A percentile compares a stretch with the other conserved stretches of the same genome.
These are phyloP conservation scores for Daldinia bambusicola DNA, from an alignment of 495 filamentous ascomycete genomes.

Conservation along the genomic window DNA sequence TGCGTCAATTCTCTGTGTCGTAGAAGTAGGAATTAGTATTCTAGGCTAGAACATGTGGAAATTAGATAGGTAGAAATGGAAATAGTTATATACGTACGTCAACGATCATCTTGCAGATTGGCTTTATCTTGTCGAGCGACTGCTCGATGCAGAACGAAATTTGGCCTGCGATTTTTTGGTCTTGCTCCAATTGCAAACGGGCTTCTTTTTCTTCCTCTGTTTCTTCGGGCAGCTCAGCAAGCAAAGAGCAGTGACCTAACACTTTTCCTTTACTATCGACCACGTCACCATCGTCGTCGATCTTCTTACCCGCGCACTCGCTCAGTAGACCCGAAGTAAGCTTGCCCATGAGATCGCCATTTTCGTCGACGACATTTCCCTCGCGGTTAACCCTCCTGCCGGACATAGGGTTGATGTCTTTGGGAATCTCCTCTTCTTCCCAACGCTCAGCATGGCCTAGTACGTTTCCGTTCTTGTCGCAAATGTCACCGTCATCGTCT, in stretches of 20 bases:
- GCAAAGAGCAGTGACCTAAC: slow-evolving; percentile 80
- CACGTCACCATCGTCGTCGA: slow-evolving; percentile 88
- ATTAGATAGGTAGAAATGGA: background rate
- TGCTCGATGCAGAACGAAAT: slow-evolving; percentile 79
- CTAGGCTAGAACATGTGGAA: background rate
- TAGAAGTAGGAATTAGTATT: slow-evolving; percentile 8
- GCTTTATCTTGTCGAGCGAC: slow-evolving; percentile 83
- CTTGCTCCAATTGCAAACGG: slow-evolving; percentile 69
- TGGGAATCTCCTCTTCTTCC: slow-evolving; percentile 79
- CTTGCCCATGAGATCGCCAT: slow-evolving; percentile 83
- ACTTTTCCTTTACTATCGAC: slow-evolving; percentile 83
- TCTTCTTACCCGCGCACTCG: slow-evolving; percentile 77
- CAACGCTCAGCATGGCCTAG: slow-evolving; percentile 85
- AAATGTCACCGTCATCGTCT: slow-evolving; percentile 84
- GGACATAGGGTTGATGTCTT: slow-evolving; percentile 67
- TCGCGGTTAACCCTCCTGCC: slow-evolving; percentile 83
- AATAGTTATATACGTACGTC: slow-evolving; percentile 64
- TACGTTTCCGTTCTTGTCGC: slow-evolving; percentile 83
- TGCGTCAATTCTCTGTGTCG: slow-evolving; percentile 72
- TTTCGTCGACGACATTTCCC: slow-evolving; percentile 81
- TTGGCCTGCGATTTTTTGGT: slow-evolving; percentile 79
- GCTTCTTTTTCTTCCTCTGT: slow-evolving; percentile 62
- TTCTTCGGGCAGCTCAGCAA: slow-evolving; percentile 75
- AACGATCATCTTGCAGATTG: slow-evolving; percentile 87
- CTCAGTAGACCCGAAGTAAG: slow-evolving; percentile 78